Base-by-base conservation (phyloP, 2,329 filamentous ascomycete genomes). In the Capronia epimyces region DNA sequence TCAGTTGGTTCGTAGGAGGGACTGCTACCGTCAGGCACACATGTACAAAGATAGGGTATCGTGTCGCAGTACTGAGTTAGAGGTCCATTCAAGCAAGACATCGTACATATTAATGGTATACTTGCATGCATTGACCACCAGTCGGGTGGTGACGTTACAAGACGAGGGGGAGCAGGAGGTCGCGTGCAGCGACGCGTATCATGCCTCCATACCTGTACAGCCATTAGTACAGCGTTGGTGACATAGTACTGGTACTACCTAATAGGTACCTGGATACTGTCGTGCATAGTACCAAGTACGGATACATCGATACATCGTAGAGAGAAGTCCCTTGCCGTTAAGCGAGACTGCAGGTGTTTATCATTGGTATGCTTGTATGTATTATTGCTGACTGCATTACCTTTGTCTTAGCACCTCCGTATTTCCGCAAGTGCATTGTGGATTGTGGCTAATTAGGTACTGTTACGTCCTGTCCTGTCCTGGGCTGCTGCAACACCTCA, bases 21-120 rank as follows among this genome's bases (percentile, higher is more conserved):
- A n/a, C n/a, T n/a, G n/a, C n/a, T n/a, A n/a, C n/a, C n/a, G n/a
- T n/a, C n/a, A n/a, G n/a, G n/a, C n/a, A n/a, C n/a, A n/a, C n/a
- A n/a, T n/a, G n/a, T n/a, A n/a, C n/a, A n/a, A n/a, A n/a, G n/a
- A n/a, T n/a, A n/a, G n/a, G n/a, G n/a, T n/a, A n/a, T n/a, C n/a
- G n/a, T 49, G 29, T 32, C 16, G 16, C 13, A 2, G 24, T n/a
- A n/a, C n/a, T n/a, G n/a, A n/a, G n/a, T n/a, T n/a, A n/a, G n/a
- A n/a, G n/a, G n/a, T n/a, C n/a, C n/a, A n/a, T n/a, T 45, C 45
- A 52, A 49, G 48, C 42, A 50, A 46, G 42, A 45, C 22, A 43
- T 34, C 24, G 21, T 27, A 37, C 34, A 37, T 37, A 7, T 9
- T 5, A 4, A 4, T 13, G 4, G 32, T 16, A 10, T n/a, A 46